phyloP scores from a whole-genome alignment of 1,284 basidiomycete species.

The Austroboletus novae-zelandiae region DNA sequence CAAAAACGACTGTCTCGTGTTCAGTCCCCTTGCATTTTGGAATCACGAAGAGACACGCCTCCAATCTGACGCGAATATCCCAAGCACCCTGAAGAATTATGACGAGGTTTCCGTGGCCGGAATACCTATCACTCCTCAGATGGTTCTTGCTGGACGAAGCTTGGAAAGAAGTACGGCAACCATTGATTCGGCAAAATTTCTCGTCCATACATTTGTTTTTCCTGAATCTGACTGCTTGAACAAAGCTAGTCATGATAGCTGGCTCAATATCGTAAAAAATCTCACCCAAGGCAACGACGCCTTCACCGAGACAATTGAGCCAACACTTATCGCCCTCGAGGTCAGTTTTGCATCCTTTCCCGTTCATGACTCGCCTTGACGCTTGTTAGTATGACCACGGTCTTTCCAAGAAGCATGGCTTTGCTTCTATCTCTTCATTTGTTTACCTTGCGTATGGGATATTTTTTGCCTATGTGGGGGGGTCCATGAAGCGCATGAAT shows the following conservation, averaged over 20 bases:
- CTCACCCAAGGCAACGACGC: conserved; percentile 43
- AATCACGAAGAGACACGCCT: conserved; percentile 54
- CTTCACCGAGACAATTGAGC: conserved; percentile 51
- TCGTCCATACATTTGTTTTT: conserved; percentile 79
- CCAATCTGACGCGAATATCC: conserved; percentile 52
- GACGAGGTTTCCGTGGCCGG: conserved; percentile 56
- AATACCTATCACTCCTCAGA: conserved; percentile 62
- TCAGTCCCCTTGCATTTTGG: conserved; percentile 78
- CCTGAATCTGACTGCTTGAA: conserved; percentile 67
- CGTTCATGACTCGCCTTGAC: conserved; percentile 7
- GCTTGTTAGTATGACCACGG: conserved; percentile 50
- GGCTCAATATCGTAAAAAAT: conserved; percentile 57
- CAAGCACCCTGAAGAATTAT: conserved; percentile 52
- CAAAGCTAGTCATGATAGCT: conserved; percentile 57
- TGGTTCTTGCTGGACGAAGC: conserved; percentile 72
- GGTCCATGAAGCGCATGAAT: conserved; percentile 76
- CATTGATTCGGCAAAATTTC: conserved; percentile 64
- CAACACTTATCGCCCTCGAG: conserved; percentile 68
- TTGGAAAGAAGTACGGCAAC: conserved; percentile 47
- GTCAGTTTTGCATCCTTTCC: conserved; percentile 37
- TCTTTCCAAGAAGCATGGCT: conserved; percentile 39
- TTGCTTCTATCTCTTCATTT: conserved; percentile 66
- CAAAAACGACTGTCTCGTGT: conserved; percentile 56
- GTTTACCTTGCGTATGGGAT: conserved; percentile 79
- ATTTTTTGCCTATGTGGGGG: conserved; percentile 77